Percentiles rank a stretch among this genome's conserved stretches.
These are phyloP conservation scores for Lichtheimia ornata DNA, from an alignment of 371 early-diverging fungal species.

Conservation along the genomic window DNA sequence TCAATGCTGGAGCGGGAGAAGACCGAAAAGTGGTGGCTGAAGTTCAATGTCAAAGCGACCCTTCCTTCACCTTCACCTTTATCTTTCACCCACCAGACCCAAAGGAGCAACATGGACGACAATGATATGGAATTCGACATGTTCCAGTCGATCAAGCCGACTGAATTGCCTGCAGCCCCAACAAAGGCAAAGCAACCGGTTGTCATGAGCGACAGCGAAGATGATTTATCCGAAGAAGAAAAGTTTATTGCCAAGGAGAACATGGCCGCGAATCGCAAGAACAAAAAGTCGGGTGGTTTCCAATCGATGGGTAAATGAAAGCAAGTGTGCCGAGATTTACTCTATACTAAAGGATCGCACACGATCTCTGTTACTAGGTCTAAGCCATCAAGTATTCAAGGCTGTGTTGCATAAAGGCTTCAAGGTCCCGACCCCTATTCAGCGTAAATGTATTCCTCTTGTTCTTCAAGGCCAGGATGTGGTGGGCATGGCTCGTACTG, in stretches of 20 bases:
- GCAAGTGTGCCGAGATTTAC: not conserved
- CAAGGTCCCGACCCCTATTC: constrained; percentile 98
- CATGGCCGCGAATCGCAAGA: constrained; percentile 78
- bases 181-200: not conserved
- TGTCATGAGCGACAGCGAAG: constrained; percentile 28
- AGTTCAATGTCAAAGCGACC: too few relatives aligned
- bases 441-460: constrained; percentile 94
- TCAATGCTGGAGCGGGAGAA: too few relatives aligned
- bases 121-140: constrained; percentile 9
- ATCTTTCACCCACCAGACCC: too few relatives aligned
- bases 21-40: too few relatives aligned
- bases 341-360: too few relatives aligned
- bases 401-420: constrained; percentile 91
- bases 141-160: constrained; percentile 19
- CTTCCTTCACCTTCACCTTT: too few relatives aligned
- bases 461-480: constrained; percentile 92
- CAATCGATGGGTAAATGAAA: constrained; percentile 87
- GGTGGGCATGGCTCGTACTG: constrained; percentile 98
- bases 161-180: constrained; percentile 6
- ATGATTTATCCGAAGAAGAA: constrained; percentile 43
- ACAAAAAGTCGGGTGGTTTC: constrained; percentile 94
- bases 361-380: constrained; percentile 41
- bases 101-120: constrained; percentile 8
- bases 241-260: constrained; percentile 54
- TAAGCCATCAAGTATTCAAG: constrained; percentile 78